These are phyloP conservation scores for Aspergillus wentii DNA, from an alignment of 495 filamentous ascomycete genomes.

Conservation along the genomic window DNA sequence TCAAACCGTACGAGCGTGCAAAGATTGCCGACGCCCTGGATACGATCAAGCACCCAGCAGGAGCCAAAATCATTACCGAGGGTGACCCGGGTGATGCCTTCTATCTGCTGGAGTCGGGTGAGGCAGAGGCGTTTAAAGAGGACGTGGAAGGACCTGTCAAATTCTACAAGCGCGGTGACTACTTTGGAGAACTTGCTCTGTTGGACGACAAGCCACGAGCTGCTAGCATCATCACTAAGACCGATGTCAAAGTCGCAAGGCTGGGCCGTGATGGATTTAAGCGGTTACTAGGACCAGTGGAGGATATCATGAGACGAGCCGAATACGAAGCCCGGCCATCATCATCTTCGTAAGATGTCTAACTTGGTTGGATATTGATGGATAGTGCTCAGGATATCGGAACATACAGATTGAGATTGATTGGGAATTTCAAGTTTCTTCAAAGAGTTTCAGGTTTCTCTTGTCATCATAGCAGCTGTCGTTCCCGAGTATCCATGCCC, in stretches of 20 bases:
- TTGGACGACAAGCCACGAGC: conserved; percentile 90
- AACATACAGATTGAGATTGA: not conserved
- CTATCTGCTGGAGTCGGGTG: conserved; percentile 84
- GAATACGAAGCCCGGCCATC: conserved; percentile 43
- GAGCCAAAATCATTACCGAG: conserved; percentile 79
- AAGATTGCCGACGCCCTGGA: conserved; percentile 97
- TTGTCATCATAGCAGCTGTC: not conserved
- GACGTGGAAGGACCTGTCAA: conserved; percentile 63
- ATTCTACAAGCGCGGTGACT: conserved; percentile 83
- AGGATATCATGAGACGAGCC: conserved; percentile 88
- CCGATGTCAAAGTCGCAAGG: conserved; percentile 84
- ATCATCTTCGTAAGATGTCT: conserved; percentile 5
- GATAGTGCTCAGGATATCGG: too few species aligned
- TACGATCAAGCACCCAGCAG: conserved; percentile 78
- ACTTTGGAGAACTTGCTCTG: conserved; percentile 92
- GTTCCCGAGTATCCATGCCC: not conserved
- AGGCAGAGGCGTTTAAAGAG: conserved; percentile 79
- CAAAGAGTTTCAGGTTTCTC: not conserved
- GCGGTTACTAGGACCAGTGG: conserved; percentile 85
- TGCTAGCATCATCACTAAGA: conserved; percentile 78
- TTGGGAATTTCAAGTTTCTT: not conserved
- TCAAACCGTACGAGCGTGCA: conserved; percentile 86
- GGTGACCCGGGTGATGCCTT: conserved; percentile 91
- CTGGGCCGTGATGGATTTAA: conserved; percentile 94
- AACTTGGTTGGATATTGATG: too few species aligned